Evolutionary conservation across 345 rosid species (phyloP), one percentile per base, ranked within the genome.

Genomic region (Lepidium didymum): DNA sequence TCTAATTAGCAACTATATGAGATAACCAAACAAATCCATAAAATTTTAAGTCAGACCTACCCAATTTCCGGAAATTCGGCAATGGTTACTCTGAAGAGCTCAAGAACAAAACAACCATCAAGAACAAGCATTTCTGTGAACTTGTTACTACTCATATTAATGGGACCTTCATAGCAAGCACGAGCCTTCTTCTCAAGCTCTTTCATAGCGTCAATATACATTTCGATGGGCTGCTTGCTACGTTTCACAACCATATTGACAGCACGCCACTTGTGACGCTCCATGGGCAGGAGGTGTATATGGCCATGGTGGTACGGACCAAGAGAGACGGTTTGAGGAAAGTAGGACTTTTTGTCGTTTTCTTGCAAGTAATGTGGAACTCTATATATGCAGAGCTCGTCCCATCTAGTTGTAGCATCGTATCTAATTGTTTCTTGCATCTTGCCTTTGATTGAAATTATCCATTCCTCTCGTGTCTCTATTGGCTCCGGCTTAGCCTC

Each of bases 91-190:
- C 75, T 68, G 49, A 90, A 84, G 9, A 87, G 80, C 79, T 87
- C 88, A 6, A 90, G 82, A 35, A 78, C 55, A 29, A 90, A 90
- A 70, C 87, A 84, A 1, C 90, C 94, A 46, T 90, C 94, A 31
- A 87, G 87, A 9, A 86, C 86, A 87, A 87, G 75, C 89, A 86
- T 90, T 61, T 87, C 87, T 7, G 74, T 82, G 53, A 90, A 87
- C 43, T 87, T 82, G 19, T 86, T 84, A 76, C 90, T 86, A 66
- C 77, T 69, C 6, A 84, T 72, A 33, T 45, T 4, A 13, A 77
- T 74, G 1, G 59, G 56, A 29, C 94, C 87, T 73, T 82, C 85
- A 35, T 87, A 87, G 67, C 90, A 82, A 29, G 79, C 78, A 0
- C 85, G 78, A 61, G 82, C 83, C 62, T 19, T 74, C 56, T 82